These are phyloP conservation scores for Lentinula aciculospora DNA, from an alignment of 768 basidiomycete genomes.

Conservation along the genomic window DNA sequence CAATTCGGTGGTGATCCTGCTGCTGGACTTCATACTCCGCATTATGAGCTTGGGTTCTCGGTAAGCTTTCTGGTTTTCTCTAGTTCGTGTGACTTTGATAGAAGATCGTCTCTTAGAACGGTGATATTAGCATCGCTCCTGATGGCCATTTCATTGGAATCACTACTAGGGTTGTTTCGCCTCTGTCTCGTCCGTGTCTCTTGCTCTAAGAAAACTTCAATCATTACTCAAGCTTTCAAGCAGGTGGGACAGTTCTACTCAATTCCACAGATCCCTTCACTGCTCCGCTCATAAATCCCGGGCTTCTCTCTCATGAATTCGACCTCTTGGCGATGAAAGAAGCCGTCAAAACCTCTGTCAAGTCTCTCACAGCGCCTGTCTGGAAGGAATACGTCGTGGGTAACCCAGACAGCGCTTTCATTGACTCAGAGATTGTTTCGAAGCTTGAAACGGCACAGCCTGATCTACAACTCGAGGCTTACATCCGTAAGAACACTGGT, in stretches of 20 bases:
- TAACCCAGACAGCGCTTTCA: not conserved
- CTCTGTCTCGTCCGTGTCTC: constrained; percentile 5
- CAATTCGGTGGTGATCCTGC: constrained; percentile 1
- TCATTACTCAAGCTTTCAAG: not conserved
- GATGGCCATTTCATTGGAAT: constrained; percentile 7
- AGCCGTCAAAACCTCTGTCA: constrained; percentile 10
- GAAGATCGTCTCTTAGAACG: not conserved
- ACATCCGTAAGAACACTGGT: constrained; percentile 7
- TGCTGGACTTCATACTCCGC: not conserved
- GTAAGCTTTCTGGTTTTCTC: not conserved
- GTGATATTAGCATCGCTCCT: not conserved
- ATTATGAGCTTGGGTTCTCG: constrained; percentile 6
- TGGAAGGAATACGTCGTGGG: constrained; percentile 13
- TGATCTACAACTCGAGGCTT: constrained; percentile 11
- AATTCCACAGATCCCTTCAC: constrained; percentile 34
- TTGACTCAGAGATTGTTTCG: not conserved
- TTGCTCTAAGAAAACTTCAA: not conserved
- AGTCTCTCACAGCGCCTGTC: constrained; percentile 11
- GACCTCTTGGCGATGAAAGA: constrained; percentile 13
- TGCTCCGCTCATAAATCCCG: constrained; percentile 36
- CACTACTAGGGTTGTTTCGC: constrained; percentile 3
- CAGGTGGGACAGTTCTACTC: constrained; percentile 19
- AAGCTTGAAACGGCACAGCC: not conserved
- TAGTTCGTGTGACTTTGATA: not conserved
- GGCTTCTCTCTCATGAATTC: constrained; percentile 23